These are phyloP conservation scores for Amyloporia xantha DNA, from an alignment of 768 basidiomycete species.

Conservation along the genomic window DNA sequence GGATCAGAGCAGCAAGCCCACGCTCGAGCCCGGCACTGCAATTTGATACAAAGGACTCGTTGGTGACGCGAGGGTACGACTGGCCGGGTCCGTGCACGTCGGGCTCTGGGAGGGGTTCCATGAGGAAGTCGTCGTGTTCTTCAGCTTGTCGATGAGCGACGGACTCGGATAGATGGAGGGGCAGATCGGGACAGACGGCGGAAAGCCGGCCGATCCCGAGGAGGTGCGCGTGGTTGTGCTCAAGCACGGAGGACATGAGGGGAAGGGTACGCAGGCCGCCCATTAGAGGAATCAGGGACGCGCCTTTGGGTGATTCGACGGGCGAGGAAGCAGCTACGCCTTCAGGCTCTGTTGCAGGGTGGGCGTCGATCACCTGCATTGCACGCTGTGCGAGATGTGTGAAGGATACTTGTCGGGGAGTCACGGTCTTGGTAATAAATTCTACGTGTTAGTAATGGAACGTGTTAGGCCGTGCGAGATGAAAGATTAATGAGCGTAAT, in stretches of 20 bases:
- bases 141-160: not conserved
- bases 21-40: constrained; percentile 11
- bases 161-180: constrained; percentile 5
- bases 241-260: constrained; percentile 47
- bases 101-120: not conserved
- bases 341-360: too few relatives aligned
- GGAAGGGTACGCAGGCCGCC: constrained; percentile 66
- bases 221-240: constrained; percentile 55
- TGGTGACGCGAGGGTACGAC: not conserved
- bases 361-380: constrained; percentile 33
- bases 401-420: constrained; percentile 67
- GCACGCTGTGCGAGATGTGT: constrained; percentile 56
- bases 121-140: not conserved
- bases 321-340: too few relatives aligned
- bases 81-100: constrained; percentile 2
- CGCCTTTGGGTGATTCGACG: constrained; percentile 4
- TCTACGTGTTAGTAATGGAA: too few relatives aligned
- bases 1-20: constrained; percentile 12
- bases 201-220: constrained; percentile 72
- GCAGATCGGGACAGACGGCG: constrained; percentile 47
- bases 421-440: constrained; percentile 24
- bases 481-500: not conserved
- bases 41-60: not conserved
- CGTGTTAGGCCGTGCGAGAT: too few relatives aligned
- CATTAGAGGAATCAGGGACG: constrained; percentile 70